Evolutionary conservation across 192 early-diverging fungal species (phyloP).

Genomic region (Rhizophagus sp.): DNA sequence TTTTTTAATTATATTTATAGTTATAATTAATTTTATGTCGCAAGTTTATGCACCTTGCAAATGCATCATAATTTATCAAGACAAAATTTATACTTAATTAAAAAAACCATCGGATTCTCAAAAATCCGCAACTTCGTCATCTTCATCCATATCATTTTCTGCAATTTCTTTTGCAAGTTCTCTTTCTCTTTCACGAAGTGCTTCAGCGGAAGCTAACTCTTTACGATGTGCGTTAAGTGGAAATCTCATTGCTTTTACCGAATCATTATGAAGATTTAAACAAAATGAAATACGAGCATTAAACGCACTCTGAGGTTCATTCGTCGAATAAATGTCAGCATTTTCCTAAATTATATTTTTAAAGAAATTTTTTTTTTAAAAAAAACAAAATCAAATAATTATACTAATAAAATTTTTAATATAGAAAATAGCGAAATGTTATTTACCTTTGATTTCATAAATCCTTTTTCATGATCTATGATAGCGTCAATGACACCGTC

Average conservation of each 20-base stretch:
- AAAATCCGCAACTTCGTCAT: conserved; percentile 34
- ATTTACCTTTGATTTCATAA: conserved; percentile 80
- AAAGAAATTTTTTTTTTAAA: background rate
- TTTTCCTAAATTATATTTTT: conserved; percentile 59
- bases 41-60: too few species aligned
- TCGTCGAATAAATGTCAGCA: conserved; percentile 94
- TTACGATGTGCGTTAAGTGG: conserved; percentile 85
- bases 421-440: background rate
- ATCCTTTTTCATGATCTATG: conserved; percentile 92
- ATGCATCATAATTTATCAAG: background rate
- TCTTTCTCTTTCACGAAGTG: conserved; percentile 86
- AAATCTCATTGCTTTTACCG: conserved; percentile 94
- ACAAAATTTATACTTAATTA: too few species aligned
- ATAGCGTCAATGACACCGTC: conserved; percentile 99
- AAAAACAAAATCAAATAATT: background rate
- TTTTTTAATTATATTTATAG: too few species aligned
- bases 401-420: background rate
- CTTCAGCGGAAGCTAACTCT: conserved; percentile 78
- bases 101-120: too few species aligned
- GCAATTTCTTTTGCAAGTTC: conserved; percentile 92
- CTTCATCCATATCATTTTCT: conserved; percentile 86
- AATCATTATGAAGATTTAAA: conserved; percentile 95
- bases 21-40: too few species aligned
- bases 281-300: conserved; percentile 94
- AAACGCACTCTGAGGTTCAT: conserved; percentile 95